Evolutionary conservation across 108 stramenopile species (phyloP), one percentile per base, ranked within the genome.

Genomic region (Poteriospumella lacustris): DNA sequence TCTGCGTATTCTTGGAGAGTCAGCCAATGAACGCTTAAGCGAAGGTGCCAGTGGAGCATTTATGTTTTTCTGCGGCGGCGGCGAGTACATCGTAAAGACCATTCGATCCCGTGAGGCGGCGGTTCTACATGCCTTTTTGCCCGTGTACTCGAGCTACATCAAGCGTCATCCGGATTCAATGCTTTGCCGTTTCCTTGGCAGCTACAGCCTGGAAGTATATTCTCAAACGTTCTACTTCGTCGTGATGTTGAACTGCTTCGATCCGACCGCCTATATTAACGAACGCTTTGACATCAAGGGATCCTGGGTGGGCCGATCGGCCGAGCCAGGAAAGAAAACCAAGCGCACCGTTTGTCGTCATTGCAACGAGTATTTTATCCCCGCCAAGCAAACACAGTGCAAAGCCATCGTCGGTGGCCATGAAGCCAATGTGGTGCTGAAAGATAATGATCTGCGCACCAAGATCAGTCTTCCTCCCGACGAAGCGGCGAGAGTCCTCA

Each of bases 1-100:
- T 56, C 36, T 73, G 31, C 47, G 26, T 42, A 56, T 56, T 52
- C 70, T 73, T 42, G 5, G 26, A 5, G 3, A 24, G 15, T 9
- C 41, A 33, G 41, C 43, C 12, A 73, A 73, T 52, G 70, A 73
- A 73, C 70, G 47, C 15, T 38, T 73, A 38, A 73, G 70, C 42
- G 70, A 73, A 56, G 70, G 70, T 73, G 70, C 70, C 15, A 73
- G 70, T 73, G 70, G 70, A 5, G 70, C 70, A 73, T 73, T 73
- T 38, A 73, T 73, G 70, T 73, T 73, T 42, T 73, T 73, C 31
- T 73, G 70, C 36, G 70, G 70, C 28, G 70, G 70, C 28, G 47
- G 43, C 5, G 70, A 73, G 28, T 73, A 33, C 36, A 73, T 73
- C 28, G 70, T 73, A n/a, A 73, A 73, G 41, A 73, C 70, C 5